Conservation (phyloP, 2,329 filamentous ascomycete species). For the Nemania sp. region DNA sequence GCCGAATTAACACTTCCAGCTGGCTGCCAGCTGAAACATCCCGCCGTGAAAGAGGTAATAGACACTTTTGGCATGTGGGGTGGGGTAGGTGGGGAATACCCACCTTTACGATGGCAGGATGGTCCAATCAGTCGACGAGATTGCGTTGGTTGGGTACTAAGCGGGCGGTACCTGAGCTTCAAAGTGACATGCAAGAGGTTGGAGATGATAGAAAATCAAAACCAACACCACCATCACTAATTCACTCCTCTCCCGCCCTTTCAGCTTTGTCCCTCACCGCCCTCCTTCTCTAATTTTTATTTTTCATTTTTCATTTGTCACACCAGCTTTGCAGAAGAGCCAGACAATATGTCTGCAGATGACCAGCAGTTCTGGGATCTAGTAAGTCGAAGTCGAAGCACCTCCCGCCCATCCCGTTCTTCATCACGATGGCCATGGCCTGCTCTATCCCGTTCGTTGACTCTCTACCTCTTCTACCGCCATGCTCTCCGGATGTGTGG, state of each 20-base stretch:
- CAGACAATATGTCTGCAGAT: constrained; percentile 71
- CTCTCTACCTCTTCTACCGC: neutral
- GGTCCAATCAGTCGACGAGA: too few species aligned
- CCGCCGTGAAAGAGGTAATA: too few species aligned
- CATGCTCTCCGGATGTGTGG: neutral
- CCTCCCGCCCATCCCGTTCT: neutral
- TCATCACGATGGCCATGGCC: neutral
- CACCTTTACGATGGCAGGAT: too few species aligned
- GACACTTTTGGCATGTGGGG: too few species aligned
- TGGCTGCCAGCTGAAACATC: too few species aligned
- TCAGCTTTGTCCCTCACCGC: too few species aligned
- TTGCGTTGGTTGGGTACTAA: too few species aligned
- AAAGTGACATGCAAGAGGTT: too few species aligned
- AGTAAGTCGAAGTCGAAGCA: constrained; percentile 58
- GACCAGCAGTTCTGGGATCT: constrained; percentile 79
- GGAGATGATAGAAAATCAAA: neutral
- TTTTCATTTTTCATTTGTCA: neutral
- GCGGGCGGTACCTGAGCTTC: too few species aligned
- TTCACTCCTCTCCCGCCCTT: neutral
- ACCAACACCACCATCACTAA: neutral
- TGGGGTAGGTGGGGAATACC: too few species aligned
- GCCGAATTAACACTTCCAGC: too few species aligned
- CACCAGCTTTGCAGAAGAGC: neutral
- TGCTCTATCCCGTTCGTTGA: neutral
- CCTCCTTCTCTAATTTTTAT: too few species aligned